Conservation (phyloP, 2,329 filamentous ascomycete species). For the Aphanoascus verrucosus region DNA sequence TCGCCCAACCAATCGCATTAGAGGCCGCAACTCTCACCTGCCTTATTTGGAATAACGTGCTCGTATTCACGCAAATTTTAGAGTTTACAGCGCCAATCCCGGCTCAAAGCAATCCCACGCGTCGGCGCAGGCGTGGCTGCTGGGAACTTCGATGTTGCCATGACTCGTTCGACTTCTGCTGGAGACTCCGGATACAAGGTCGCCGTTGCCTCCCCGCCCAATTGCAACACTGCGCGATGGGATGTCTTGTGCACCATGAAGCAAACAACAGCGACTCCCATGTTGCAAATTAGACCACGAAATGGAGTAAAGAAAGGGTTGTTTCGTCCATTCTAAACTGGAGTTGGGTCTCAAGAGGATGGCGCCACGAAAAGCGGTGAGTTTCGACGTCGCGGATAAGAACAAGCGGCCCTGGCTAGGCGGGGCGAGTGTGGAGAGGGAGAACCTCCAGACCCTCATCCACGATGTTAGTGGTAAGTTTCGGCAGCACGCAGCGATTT, state of each 20-base stretch:
- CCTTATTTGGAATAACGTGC: background rate
- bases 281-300: background rate
- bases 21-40: background rate
- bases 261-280: background rate
- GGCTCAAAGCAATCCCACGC: background rate
- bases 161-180: background rate
- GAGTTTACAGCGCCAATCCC: background rate
- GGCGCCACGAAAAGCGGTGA: background rate
- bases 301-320: background rate
- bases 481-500: conserved; percentile 1
- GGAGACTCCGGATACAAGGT: background rate
- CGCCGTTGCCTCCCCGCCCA: too few relatives aligned
- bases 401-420: background rate
- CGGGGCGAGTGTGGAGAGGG: background rate
- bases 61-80: conserved; percentile 1
- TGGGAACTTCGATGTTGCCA: background rate
- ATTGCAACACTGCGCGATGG: too few relatives aligned
- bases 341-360: background rate
- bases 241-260: background rate
- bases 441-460: background rate
- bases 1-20: background rate
- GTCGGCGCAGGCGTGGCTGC: background rate
- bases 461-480: conserved; percentile 6
- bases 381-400: background rate
- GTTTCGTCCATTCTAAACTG: too few relatives aligned